Conservation (phyloP, 75 land plant species). For the Gnetum montanum region DNA sequence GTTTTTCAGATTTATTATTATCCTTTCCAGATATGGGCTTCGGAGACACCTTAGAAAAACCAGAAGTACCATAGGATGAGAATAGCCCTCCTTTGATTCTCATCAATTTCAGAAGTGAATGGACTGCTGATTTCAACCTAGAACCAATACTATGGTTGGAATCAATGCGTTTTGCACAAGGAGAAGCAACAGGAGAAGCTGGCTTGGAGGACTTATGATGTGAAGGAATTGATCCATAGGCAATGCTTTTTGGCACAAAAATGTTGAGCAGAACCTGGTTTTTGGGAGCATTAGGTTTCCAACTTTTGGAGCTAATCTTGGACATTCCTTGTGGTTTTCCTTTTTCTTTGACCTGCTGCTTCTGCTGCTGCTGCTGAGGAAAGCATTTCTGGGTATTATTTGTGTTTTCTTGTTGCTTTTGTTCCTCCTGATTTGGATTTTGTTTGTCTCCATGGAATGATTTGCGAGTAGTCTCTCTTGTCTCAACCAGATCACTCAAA, state of each 20-base stretch:
- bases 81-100: background rate
- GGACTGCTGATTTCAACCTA: background rate
- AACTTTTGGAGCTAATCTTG: slow-evolving; percentile 1
- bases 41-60: slow-evolving; percentile 4
- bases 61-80: background rate
- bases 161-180: slow-evolving; percentile 1
- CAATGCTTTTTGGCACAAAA: slow-evolving; percentile 4
- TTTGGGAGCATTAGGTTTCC: background rate
- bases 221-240: too few relatives aligned
- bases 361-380: background rate
- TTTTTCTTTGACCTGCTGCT: background rate
- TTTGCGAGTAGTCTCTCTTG: background rate
- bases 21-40: background rate
- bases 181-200: background rate
- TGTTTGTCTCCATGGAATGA: background rate
- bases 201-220: background rate
- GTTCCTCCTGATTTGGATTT: background rate
- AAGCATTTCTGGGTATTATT: too few relatives aligned
- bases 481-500: slow-evolving; percentile 24
- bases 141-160: too few relatives aligned
- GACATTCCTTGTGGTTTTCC: background rate
- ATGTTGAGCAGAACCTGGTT: slow-evolving; percentile 5
- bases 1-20: background rate
- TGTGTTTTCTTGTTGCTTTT: background rate
- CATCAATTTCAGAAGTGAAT: background rate